phyloP scores from a whole-genome alignment of 2,329 filamentous ascomycete genomes.

The Myriosclerotinia duriaeana region DNA sequence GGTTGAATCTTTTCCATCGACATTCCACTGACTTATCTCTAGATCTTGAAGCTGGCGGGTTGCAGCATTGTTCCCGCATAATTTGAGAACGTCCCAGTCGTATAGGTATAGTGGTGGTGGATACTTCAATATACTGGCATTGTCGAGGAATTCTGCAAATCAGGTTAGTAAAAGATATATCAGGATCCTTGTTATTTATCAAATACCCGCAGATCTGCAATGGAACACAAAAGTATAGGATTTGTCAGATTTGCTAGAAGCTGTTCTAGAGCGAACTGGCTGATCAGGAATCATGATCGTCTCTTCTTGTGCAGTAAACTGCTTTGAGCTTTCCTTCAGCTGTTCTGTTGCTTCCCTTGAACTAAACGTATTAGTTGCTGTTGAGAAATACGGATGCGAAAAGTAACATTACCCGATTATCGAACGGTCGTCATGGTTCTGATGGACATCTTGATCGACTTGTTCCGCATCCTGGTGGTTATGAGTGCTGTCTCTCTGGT shows the following conservation, averaged over 20 bases:
- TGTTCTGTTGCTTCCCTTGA: not conserved
- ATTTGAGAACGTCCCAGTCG: not conserved
- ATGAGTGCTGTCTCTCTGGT: not conserved
- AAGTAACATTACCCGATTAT: not conserved
- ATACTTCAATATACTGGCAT: not conserved
- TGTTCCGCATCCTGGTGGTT: not conserved
- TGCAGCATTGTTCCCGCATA: not conserved
- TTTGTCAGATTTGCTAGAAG: not conserved
- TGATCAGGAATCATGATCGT: not conserved
- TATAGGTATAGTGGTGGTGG: not conserved
- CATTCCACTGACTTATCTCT: not conserved
- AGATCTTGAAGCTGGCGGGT: not conserved
- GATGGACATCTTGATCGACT: not conserved
- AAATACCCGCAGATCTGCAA: not conserved
- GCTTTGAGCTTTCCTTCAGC: not conserved
- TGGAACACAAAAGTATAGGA: not conserved
- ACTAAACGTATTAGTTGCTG: not conserved
- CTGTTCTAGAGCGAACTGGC: not conserved
- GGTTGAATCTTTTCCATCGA: not conserved
- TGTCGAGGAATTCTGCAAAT: not conserved
- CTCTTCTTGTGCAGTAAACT: not conserved
- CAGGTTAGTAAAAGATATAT: not conserved
- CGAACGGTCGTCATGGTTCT: not conserved
- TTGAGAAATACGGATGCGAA: not conserved
- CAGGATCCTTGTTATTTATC: not conserved